A percentile compares a stretch with the other conserved stretches of the same genome.
These are phyloP conservation scores for Claviceps sp. DNA, from an alignment of 2,329 filamentous ascomycete species.

Conservation along the genomic window DNA sequence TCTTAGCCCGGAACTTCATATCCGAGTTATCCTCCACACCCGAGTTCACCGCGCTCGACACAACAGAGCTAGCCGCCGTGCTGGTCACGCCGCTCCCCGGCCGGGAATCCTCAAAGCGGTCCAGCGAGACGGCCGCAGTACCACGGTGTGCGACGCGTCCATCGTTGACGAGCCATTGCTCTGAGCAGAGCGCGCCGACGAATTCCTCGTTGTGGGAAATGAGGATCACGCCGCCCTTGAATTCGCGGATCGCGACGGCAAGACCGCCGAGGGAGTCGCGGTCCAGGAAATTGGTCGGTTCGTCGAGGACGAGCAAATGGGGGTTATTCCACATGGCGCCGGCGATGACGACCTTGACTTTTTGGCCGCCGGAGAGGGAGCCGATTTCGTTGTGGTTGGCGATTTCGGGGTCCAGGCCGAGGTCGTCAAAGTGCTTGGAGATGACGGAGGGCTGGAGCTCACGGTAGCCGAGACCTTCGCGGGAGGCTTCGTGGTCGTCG, in stretches of 20 bases:
- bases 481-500: slow-evolving; percentile 96
- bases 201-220: slow-evolving; percentile 99
- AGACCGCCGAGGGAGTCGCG: slow-evolving; percentile 93
- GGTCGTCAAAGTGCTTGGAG: slow-evolving; percentile 94
- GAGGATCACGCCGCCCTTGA: slow-evolving; percentile 96
- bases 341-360: slow-evolving; percentile 96
- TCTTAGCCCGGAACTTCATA: slow-evolving; percentile 78
- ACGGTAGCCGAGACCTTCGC: slow-evolving; percentile 93
- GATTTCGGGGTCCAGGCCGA: slow-evolving; percentile 92
- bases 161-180: slow-evolving; percentile 90
- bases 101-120: slow-evolving; percentile 76
- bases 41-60: slow-evolving; percentile 42
- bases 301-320: slow-evolving; percentile 90
- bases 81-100: slow-evolving; percentile 44
- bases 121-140: slow-evolving; percentile 55
- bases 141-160: slow-evolving; percentile 79
- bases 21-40: slow-evolving; percentile 59
- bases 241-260: slow-evolving; percentile 94
- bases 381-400: slow-evolving; percentile 98
- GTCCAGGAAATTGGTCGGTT: slow-evolving; percentile 98
- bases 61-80: slow-evolving; percentile 43
- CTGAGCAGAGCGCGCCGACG: slow-evolving; percentile 84
- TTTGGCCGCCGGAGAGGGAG: slow-evolving; percentile 89
- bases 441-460: slow-evolving; percentile 87
- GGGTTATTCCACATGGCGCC: slow-evolving; percentile 99